Base-by-base conservation (phyloP, 768 basidiomycete genomes). In the Pilatotrama ljubarskyi region DNA sequence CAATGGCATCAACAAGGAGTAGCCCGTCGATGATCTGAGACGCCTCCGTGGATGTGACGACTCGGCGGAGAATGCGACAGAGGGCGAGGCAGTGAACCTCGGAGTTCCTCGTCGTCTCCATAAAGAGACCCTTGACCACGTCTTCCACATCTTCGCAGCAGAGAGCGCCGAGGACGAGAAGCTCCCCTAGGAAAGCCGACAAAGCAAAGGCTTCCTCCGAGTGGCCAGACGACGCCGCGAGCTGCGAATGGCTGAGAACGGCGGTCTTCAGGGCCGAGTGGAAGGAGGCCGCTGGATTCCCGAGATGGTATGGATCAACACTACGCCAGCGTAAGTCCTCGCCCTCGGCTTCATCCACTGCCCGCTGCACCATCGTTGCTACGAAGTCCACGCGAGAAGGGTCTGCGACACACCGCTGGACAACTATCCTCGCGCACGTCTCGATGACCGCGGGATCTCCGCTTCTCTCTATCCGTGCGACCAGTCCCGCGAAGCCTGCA, bases 361-460 rank as follows among this genome's bases (percentile, higher is more conserved):
- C 69, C 68, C 75, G 75, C 60, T 78, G 75, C 67, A 81, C 84
- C 25, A 84, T 72, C 25, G 74, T 72, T 15, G 81, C 84, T 66
- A 83, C 83, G 74, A 84, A 80, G 59, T 74, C 70, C 7, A 78
- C 79, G 74, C 80, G 81, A 25, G 74, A 72, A 24, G 77, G 76
- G 62, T 85, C 84, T 66, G 79, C 77, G 48, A 81, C 78, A 24
- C 82, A 82, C 72, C 82, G 83, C 63, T 80, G 77, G 68, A 83
- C 81, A 51, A 84, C 76, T 55, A 78, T 75, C 54, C 75, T 76
- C 67, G 82, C 83, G 66, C 83, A 80, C 20, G 76, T 72, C 54
- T 80, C 80, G 43, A 84, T 72, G 11, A 77, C 77, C 47, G 75
- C 76, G 18, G 78, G 78, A 66, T 82, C 79, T 29, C 71, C 79